These are phyloP conservation scores for Aureobasidium musti DNA, from an alignment of 2,329 filamentous ascomycete genomes.

Conservation along the genomic window DNA sequence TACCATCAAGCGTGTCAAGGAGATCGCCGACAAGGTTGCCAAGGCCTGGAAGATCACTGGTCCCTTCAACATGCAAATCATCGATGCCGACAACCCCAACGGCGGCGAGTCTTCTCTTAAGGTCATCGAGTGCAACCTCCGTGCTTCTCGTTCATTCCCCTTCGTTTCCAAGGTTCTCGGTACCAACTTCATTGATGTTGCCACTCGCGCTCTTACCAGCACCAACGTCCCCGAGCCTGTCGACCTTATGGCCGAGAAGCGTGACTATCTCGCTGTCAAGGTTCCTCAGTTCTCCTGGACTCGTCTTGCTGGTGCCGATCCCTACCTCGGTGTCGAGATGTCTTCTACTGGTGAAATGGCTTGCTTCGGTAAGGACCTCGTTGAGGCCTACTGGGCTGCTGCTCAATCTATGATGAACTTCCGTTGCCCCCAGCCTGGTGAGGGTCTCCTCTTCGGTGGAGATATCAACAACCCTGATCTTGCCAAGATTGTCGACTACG, in stretches of 20 bases:
- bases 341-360: constrained; percentile 95
- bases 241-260: constrained; percentile 86
- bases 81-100: constrained; percentile 79
- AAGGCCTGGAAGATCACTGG: constrained; percentile 97
- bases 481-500: constrained; percentile 77
- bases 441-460: constrained; percentile 93
- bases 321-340: constrained; percentile 98
- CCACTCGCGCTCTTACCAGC: constrained; percentile 87
- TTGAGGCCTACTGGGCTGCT: constrained; percentile 97
- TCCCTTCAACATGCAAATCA: constrained; percentile 99
- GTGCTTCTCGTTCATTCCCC: constrained; percentile 95
- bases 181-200: constrained; percentile 94
- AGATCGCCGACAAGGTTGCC: constrained; percentile 93
- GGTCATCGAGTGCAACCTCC: constrained; percentile 98
- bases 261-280: constrained; percentile 94
- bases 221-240: constrained; percentile 79
- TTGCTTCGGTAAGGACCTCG: constrained; percentile 93
- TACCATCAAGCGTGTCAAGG: constrained; percentile 85
- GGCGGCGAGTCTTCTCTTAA: constrained; percentile 78
- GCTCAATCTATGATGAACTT: constrained; percentile 99
- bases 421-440: constrained; percentile 89
- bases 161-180: constrained; percentile 97
- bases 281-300: constrained; percentile 99
- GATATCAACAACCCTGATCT: constrained; percentile 72
- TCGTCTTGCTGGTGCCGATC: constrained; percentile 92